Base-by-base conservation (phyloP, 768 basidiomycete species). In the Inosperma sp. region DNA sequence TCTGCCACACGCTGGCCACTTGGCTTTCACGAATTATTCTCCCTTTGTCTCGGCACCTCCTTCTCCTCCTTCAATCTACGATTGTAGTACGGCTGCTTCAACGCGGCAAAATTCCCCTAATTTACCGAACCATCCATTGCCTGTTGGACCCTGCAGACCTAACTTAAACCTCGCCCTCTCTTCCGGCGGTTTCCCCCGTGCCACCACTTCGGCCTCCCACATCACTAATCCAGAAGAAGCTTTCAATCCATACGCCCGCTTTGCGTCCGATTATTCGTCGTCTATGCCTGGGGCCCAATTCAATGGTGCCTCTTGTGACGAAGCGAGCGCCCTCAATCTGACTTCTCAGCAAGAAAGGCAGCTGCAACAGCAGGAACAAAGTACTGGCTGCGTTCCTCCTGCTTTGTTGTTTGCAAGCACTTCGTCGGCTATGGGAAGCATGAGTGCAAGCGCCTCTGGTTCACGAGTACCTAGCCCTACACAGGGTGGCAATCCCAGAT, bases 171-270 rank as follows among this genome's bases (percentile, higher is more conserved):
- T 57, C 36, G 59, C 60, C 4, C 44, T 46, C 23, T 9, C 34
- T 48, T 27, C 46, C 48, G 48, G 51, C 31, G 56, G 54, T 40
- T 59, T 63, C 54, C 57, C 60, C 27, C 62, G 59, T 53, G 56
- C 59, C 13, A 56, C 60, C 40, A 49, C 52, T 22, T n/a, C 60
- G 54, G 3, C 57, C 35, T 3, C 49, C 55, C 35, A 49, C 55
- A n/a, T 65, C 19, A 41, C 58, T 39, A 57, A 68, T 44, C 69
- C 71, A 12, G 72, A 78, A 55, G 82, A 84, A 2, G 80, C 80
- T 1, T 86, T 87, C 70, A 86, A 84, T 60, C 63, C 79, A 2
- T 87, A 86, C 56, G 81, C 83, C 12, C 79, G 81, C 35, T 87
- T 85, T 25, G 67, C 74, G 0, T 67, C 69, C 3, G 84, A 86